These are phyloP conservation scores for Spathaspora boniae DNA, from an alignment of 805 yeast species.

Conservation along the genomic window DNA sequence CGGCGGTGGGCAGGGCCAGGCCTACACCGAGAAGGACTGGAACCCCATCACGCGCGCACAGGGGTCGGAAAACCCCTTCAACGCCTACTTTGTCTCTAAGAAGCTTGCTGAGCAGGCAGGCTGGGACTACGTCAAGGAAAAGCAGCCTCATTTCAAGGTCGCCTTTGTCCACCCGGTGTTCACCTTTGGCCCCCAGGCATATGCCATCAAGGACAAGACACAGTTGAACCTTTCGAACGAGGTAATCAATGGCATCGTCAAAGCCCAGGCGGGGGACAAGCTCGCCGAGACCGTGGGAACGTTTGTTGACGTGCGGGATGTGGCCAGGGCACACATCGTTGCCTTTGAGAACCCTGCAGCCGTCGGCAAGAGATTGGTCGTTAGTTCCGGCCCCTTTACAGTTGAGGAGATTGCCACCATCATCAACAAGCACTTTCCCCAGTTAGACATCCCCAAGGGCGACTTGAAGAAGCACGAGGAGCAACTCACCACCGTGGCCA, in stretches of 20 bases:
- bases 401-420: slow-evolving; percentile 30
- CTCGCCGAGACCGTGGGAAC: slow-evolving; percentile 23
- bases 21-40: slow-evolving; percentile 45
- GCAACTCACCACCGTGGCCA: slow-evolving; percentile 13
- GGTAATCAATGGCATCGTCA: slow-evolving; percentile 40
- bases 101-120: slow-evolving; percentile 59
- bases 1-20: slow-evolving; percentile 1
- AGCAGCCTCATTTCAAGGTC: slow-evolving; percentile 38
- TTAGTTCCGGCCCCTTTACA: slow-evolving; percentile 19
- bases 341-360: slow-evolving; percentile 32
- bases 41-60: slow-evolving; percentile 52
- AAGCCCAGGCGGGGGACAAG: slow-evolving; percentile 22
- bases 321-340: slow-evolving; percentile 41
- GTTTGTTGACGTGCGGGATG: slow-evolving; percentile 46
- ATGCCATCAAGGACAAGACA: slow-evolving; percentile 26
- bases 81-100: slow-evolving; percentile 57
- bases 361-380: slow-evolving; percentile 21
- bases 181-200: slow-evolving; percentile 60
- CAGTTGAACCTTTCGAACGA: slow-evolving; percentile 34
- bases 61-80: slow-evolving; percentile 33
- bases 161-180: slow-evolving; percentile 52
- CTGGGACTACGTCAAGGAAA: slow-evolving; percentile 47
- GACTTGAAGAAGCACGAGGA: slow-evolving; percentile 29
- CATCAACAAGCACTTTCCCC: slow-evolving; percentile 38
- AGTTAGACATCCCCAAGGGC: slow-evolving; percentile 41